A percentile compares a stretch with the other conserved stretches of the same genome.
Evolutionary conservation across 176 grass and related monocot species (phyloP).

Genomic region (Bolboschoenus planiculmis): DNA sequence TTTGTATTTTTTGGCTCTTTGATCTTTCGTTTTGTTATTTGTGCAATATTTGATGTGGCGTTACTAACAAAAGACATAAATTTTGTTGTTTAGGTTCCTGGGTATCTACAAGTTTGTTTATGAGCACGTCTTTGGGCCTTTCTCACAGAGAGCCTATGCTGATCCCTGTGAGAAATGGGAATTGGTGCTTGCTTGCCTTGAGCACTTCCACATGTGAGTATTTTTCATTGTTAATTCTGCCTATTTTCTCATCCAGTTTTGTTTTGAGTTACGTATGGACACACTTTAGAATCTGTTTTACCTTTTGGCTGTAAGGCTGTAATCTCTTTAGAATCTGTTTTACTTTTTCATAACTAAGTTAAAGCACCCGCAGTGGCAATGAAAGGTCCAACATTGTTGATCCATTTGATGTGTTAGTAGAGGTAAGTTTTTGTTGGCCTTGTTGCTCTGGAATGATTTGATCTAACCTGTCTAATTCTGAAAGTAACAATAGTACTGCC

Average conservation of each 20-base stretch:
- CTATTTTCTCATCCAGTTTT: slow-evolving; percentile 11
- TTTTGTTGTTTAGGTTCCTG: slow-evolving; percentile 51
- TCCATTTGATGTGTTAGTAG: not conserved
- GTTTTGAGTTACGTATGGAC: not conserved
- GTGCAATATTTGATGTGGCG: not conserved
- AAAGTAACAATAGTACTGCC: not conserved
- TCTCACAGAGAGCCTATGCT: slow-evolving; percentile 85
- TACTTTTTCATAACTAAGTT: not conserved
- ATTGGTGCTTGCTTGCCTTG: slow-evolving; percentile 74
- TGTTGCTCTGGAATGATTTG: not conserved
- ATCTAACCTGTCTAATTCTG: not conserved
- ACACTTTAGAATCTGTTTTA: not conserved
- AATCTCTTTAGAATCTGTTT: not conserved
- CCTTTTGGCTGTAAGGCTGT: not conserved
- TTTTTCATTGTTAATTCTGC: not conserved
- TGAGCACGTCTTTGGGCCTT: slow-evolving; percentile 90
- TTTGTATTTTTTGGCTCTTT: not conserved
- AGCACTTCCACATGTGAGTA: slow-evolving; percentile 88
- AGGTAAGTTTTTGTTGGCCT: not conserved
- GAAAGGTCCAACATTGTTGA: not conserved
- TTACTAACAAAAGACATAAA: not conserved
- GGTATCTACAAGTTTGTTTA: slow-evolving; percentile 97
- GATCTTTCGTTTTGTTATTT: slow-evolving; percentile 10
- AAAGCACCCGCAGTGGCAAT: not conserved
- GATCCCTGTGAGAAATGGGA: slow-evolving; percentile 92